phyloP scores from a whole-genome alignment of 768 basidiomycete genomes.

The Pleurotus giganteus region DNA sequence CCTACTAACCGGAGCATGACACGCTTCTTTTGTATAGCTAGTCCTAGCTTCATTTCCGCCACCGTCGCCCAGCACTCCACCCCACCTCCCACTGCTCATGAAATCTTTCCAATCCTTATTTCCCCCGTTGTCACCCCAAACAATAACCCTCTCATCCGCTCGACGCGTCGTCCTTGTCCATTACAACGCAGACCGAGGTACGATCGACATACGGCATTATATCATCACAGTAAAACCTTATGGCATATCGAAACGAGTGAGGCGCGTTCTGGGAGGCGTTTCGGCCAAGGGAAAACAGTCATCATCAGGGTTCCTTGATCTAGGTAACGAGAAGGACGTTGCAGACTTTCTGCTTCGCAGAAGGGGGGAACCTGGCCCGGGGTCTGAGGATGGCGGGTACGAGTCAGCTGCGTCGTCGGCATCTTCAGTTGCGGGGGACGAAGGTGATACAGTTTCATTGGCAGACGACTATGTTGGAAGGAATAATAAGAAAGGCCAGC shows the following conservation, averaged over 20 bases:
- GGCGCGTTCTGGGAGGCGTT: conserved; percentile 75
- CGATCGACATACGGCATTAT: conserved; percentile 92
- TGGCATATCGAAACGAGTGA: conserved; percentile 89
- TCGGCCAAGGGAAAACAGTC: conserved; percentile 25
- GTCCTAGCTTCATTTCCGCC: conserved; percentile 87
- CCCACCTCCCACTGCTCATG: conserved; percentile 87
- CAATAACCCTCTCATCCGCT: conserved; percentile 80
- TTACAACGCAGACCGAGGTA: conserved; percentile 83
- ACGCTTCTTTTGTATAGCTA: conserved; percentile 49
- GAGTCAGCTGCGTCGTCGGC: conserved; percentile 78
- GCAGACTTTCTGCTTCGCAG: conserved; percentile 89
- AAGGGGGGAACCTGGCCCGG: conserved; percentile 57
- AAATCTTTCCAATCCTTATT: conserved; percentile 97
- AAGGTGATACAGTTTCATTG: conserved; percentile 77
- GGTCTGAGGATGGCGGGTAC: conserved; percentile 53
- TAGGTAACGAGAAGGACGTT: conserved; percentile 90
- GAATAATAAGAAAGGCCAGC: conserved; percentile 89
- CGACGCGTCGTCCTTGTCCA: conserved; percentile 92
- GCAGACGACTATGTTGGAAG: conserved; percentile 94
- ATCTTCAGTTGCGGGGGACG: conserved; percentile 76
- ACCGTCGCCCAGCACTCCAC: conserved; percentile 70
- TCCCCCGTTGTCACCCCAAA: conserved; percentile 85
- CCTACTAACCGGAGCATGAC: neutral
- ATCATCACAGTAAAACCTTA: conserved; percentile 94
- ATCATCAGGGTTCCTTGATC: conserved; percentile 58